phyloP scores from a whole-genome alignment of 495 filamentous ascomycete genomes.

The Aspergillus biplanus region DNA sequence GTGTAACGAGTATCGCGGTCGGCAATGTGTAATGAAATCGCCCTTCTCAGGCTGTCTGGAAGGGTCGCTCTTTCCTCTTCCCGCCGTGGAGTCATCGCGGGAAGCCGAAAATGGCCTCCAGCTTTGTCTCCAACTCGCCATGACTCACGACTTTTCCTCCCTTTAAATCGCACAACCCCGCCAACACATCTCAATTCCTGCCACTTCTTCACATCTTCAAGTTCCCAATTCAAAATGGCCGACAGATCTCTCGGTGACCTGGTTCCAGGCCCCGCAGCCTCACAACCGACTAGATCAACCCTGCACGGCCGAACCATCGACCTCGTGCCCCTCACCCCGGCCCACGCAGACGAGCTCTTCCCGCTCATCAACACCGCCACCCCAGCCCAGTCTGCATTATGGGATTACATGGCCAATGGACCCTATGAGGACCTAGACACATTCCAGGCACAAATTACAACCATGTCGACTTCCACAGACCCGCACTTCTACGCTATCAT shows the following conservation, averaged over 20 bases:
- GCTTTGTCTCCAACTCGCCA: too few relatives aligned
- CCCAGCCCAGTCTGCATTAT: conserved; percentile 37
- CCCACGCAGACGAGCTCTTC: conserved; percentile 46
- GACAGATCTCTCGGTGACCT: neutral
- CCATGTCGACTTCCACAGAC: conserved; percentile 33
- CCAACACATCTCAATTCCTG: too few relatives aligned
- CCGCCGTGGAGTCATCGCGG: too few relatives aligned
- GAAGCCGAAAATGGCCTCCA: too few relatives aligned
- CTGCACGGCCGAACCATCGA: conserved; percentile 42
- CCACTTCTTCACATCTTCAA: too few relatives aligned
- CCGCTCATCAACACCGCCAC: conserved; percentile 38
- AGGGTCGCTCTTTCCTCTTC: too few relatives aligned
- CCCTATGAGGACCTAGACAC: conserved; percentile 38
- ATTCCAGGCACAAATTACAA: conserved; percentile 35
- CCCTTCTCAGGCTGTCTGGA: too few relatives aligned
- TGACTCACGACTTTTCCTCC: too few relatives aligned
- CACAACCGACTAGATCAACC: conserved; percentile 27
- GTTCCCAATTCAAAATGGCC: neutral
- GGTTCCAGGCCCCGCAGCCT: conserved; percentile 26
- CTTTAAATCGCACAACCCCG: too few relatives aligned
- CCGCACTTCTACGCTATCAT: conserved; percentile 50
- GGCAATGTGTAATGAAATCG: too few relatives aligned
- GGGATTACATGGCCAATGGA: conserved; percentile 50
- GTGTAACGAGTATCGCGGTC: too few relatives aligned
- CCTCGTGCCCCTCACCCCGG: conserved; percentile 38